phyloP scores from a whole-genome alignment of 129 eudicot species.

The Sambucus nigra region DNA sequence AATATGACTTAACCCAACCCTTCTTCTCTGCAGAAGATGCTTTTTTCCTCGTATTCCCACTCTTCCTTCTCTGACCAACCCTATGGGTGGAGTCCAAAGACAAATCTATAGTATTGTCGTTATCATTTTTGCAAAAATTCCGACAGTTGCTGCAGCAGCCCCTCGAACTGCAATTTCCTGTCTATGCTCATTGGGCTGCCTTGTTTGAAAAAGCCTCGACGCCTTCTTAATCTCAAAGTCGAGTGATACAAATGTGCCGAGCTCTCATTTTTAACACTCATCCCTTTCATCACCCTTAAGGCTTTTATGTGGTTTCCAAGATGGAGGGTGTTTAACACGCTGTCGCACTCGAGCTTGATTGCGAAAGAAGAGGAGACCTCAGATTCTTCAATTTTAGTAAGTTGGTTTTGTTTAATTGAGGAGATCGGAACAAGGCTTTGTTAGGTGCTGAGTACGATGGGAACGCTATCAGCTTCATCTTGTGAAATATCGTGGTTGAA shows the following conservation, averaged over 20 bases:
- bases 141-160: slow-evolving; percentile 78
- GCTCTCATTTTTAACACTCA: slow-evolving; percentile 11
- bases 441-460: neutral
- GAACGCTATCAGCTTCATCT: slow-evolving; percentile 11
- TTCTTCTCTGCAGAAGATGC: slow-evolving; percentile 57
- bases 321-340: slow-evolving; percentile 21
- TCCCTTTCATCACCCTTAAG: slow-evolving; percentile 21
- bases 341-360: slow-evolving; percentile 28
- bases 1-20: slow-evolving; percentile 53
- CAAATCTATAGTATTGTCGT: slow-evolving; percentile 36
- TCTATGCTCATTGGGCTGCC: slow-evolving; percentile 81
- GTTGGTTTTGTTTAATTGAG: slow-evolving; percentile 1
- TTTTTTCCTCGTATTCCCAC: slow-evolving; percentile 44
- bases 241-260: slow-evolving; percentile 15
- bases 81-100: slow-evolving; percentile 42
- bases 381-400: slow-evolving; percentile 7
- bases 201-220: slow-evolving; percentile 43
- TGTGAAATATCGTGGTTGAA: too few relatives aligned
- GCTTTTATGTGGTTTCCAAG: slow-evolving; percentile 36
- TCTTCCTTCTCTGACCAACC: slow-evolving; percentile 54
- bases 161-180: slow-evolving; percentile 89
- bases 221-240: slow-evolving; percentile 50
- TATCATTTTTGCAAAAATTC: slow-evolving; percentile 41
- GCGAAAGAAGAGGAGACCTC: slow-evolving; percentile 14
- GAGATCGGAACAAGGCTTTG: slow-evolving; percentile 6